Base-by-base conservation (phyloP, 805 yeast species). In the Phaffomyces antillensis region DNA sequence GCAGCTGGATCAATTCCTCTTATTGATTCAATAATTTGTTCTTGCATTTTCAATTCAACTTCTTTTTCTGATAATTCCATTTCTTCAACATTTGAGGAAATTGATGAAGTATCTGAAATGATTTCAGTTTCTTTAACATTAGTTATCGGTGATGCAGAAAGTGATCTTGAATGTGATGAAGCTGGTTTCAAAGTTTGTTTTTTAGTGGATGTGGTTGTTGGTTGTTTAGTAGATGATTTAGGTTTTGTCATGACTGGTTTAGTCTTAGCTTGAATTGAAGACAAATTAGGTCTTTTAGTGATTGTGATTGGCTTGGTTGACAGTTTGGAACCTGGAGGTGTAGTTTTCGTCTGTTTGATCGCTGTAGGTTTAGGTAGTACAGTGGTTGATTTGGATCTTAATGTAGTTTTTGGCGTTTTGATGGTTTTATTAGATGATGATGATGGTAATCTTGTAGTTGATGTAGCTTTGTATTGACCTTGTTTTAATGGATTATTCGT, bases 1-100 rank as follows among this genome's bases (percentile, higher is more conserved):
- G 95, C 84, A 10, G 57, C 54, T 38, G 76, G 78, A 61, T 91
- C 97, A 7, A 90, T 86, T 7, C 97, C 97, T 32, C 63, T 64
- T 11, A 68, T 52, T 2, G 60, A 56, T 16, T 60, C 59, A 43
- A 67, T 61, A 16, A 70, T 61, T 38, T 62, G 60, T 24, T 66
- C 58, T 43, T 54, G 56, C 56, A 59, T 56, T 41, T 58, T 58
- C n/a, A 54, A 59, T 36, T 58, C 54, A 4, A 56, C 37, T 37
- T 58, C 61, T 40, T 55, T 52, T 43, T 60, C 64, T 16, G 57
- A 49, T 20, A 60, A 45, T 26, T 55, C 53, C 45, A 47, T 43
- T 39, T 56, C 61, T 24, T 54, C 54, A 30, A 45, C 52, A 18
- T 43, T 39, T 6, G 42, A 45, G 17, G 52, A 53, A 17, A 47